Base-by-base conservation (phyloP, 2,329 filamentous ascomycete species). In the Diaporthe ilicicola region DNA sequence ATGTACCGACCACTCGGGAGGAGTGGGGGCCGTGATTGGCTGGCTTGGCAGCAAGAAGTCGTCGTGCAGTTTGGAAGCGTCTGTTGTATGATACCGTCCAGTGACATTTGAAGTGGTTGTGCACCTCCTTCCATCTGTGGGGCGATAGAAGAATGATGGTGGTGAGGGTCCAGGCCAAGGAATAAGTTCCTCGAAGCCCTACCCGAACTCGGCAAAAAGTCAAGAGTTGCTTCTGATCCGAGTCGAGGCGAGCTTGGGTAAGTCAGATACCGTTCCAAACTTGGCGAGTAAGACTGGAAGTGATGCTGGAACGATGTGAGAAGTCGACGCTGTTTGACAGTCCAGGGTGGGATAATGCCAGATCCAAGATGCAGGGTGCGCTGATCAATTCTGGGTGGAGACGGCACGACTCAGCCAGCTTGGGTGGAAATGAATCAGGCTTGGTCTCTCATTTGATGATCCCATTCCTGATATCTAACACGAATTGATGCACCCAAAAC, bases 361-460 rank as follows among this genome's bases (percentile, higher is more conserved):
- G 59, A 64, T 64, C 44, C 59, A 50, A 37, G 59, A 50, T 50
- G 59, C 59, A 64, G 44, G 59, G 59, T 29, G 13, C 13, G 59
- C 44, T 37, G 59, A 64, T 64, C 44, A 64, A 6, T 27, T 37
- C 59, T 64, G 59, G 59, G 44, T 34, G 44, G 42, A 17, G 24
- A 62, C 15, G 17, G 10, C 59, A 44, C 59, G 59, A 64, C n/a
- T 64, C 59, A 64, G 59, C 59, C n/a, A 24, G 29, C 44, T 3
- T 37, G 29, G 34, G 59, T 8, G 59, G 29, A 29, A 50, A 64
- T 64, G 59, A 64, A 50, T 64, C 42, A 37, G 44, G 29, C 12
- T 29, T 37, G 44, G 3, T 27, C n/a, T 24, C 42, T 13, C 29
- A 64, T 64, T 64, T 42, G 59, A 37, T 15, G 4, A 8, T 37